Percentiles rank a stretch among this genome's conserved stretches.
These are phyloP conservation scores for Epichloe gansuensis DNA, from an alignment of 2,329 filamentous ascomycete species.

Conservation along the genomic window DNA sequence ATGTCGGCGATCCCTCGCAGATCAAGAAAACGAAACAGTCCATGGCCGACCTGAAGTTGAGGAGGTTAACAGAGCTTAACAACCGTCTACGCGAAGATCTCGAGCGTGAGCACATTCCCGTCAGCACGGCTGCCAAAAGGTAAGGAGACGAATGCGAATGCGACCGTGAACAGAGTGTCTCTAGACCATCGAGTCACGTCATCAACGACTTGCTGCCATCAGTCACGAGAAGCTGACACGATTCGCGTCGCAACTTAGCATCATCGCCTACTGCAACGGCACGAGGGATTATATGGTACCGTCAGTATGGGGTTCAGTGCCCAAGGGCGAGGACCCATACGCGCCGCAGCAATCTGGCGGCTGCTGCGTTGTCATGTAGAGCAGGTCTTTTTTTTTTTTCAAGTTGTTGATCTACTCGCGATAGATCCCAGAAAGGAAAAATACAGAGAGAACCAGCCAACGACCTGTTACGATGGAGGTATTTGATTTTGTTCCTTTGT, in stretches of 20 bases:
- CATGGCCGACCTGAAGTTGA: slow-evolving; percentile 96
- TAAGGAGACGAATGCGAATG: slow-evolving; percentile 27
- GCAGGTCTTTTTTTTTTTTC: neutral
- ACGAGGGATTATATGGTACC: slow-evolving; percentile 99
- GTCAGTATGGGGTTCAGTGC: slow-evolving; percentile 88
- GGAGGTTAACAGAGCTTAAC: slow-evolving; percentile 92
- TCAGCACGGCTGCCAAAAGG: slow-evolving; percentile 85
- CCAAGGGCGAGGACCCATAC: slow-evolving; percentile 96
- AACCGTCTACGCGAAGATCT: slow-evolving; percentile 90
- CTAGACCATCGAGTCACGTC: neutral
- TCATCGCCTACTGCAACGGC: slow-evolving; percentile 96
- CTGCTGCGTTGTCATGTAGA: slow-evolving; percentile 91
- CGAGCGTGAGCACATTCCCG: slow-evolving; percentile 86
- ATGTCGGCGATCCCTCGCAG: slow-evolving; percentile 54
- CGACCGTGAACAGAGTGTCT: neutral
- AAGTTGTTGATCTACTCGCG: slow-evolving; percentile 1
- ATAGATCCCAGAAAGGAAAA: slow-evolving; percentile 4
- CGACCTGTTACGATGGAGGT: slow-evolving; percentile 3
- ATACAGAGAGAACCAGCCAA: slow-evolving; percentile 3
- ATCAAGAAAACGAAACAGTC: slow-evolving; percentile 94
- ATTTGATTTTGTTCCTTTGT: slow-evolving; percentile 4
- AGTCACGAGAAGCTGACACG: neutral
- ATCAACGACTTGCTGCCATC: neutral
- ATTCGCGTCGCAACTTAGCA: slow-evolving; percentile 37
- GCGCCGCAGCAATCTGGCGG: slow-evolving; percentile 84